phyloP scores from a whole-genome alignment of 768 basidiomycete genomes.

The Lactarius tabidus region DNA sequence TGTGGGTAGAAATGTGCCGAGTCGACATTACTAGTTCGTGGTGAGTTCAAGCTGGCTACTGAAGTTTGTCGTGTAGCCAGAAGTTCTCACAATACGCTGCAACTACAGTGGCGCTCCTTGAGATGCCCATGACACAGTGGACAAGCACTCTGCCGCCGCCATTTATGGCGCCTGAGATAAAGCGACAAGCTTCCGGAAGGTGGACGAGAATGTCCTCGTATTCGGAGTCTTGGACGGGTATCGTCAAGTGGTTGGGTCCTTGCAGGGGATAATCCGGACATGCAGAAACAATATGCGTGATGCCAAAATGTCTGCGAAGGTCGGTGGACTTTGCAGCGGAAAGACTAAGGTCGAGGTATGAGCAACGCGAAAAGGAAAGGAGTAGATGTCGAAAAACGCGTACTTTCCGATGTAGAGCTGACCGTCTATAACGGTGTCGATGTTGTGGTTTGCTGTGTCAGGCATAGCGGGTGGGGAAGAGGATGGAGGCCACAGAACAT shows the following conservation, averaged over 20 bases:
- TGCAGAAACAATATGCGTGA: constrained; percentile 78
- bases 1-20: constrained; percentile 10
- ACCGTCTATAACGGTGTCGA: constrained; percentile 22
- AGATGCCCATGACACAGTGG: constrained; percentile 72
- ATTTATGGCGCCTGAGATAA: constrained; percentile 57
- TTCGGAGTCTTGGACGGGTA: constrained; percentile 52
- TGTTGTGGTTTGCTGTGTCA: constrained; percentile 13
- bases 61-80: neutral
- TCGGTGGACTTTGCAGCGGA: constrained; percentile 21
- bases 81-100: constrained; percentile 65
- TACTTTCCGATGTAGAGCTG: constrained; percentile 27
- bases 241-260: constrained; percentile 64
- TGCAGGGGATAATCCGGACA: constrained; percentile 57
- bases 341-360: constrained; percentile 13
- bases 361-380: neutral
- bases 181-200: constrained; percentile 53
- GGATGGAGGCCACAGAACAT: neutral
- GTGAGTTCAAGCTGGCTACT: neutral
- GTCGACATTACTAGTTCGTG: constrained; percentile 23
- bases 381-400: neutral
- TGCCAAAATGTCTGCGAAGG: constrained; percentile 51
- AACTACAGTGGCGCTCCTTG: constrained; percentile 65
- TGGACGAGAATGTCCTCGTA: constrained; percentile 61
- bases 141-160: constrained; percentile 57
- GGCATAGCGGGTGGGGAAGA: constrained; percentile 12